phyloP scores from a whole-genome alignment of 345 rosid genomes.

The Noccaea bulbosa region DNA sequence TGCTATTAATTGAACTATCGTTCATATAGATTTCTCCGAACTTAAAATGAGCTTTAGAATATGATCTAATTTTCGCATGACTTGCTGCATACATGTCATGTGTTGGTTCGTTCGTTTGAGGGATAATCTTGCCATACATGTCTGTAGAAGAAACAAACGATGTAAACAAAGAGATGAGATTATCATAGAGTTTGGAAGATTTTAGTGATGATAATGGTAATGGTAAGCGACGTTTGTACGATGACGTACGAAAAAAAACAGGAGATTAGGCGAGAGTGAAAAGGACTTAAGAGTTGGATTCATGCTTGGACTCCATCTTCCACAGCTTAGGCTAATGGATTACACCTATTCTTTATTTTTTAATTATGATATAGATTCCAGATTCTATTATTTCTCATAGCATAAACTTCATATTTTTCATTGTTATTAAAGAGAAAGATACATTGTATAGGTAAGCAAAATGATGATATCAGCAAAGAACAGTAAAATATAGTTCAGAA shows the following conservation, averaged over 20 bases:
- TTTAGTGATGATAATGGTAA: not conserved
- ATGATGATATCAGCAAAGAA: constrained; percentile 32
- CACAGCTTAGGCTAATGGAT: constrained; percentile 45
- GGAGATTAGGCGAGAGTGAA: constrained; percentile 34
- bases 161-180: no score
- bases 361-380: constrained; percentile 14
- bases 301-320: constrained; percentile 51
- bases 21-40: not conserved
- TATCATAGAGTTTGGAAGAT: no score
- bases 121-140: no score
- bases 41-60: not conserved
- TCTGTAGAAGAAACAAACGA: no score
- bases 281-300: constrained; percentile 36
- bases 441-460: constrained; percentile 12
- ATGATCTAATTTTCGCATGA: no score
- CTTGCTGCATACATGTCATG: no score
- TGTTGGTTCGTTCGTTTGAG: no score
- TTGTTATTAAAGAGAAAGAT: not conserved
- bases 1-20: not conserved
- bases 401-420: constrained; percentile 19
- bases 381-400: constrained; percentile 26
- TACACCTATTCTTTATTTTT: constrained; percentile 36
- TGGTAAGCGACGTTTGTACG: constrained; percentile 32
- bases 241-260: constrained; percentile 39
- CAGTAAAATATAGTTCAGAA: not conserved